These are phyloP conservation scores for Spergularia marina DNA, from an alignment of 148 eudicot genomes.

Conservation along the genomic window DNA sequence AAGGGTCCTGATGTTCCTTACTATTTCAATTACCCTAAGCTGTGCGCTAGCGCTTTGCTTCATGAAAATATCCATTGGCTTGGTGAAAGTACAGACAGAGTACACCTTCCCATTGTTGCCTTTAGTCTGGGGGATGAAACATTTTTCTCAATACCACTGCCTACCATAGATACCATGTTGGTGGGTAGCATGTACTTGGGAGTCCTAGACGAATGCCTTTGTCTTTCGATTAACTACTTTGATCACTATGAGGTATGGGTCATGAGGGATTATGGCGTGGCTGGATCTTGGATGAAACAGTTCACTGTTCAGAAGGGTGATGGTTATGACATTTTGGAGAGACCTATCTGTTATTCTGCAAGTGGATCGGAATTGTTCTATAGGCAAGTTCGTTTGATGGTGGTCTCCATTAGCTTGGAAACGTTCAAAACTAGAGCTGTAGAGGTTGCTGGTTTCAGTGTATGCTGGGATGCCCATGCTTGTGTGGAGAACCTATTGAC, in stretches of 20 bases:
- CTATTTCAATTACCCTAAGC: not conserved
- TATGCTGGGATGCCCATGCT: conserved; percentile 11
- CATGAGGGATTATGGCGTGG: conserved; percentile 25
- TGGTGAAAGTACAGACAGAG: not conserved
- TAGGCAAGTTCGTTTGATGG: not conserved
- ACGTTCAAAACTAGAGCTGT: not conserved
- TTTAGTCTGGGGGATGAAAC: conserved; percentile 9
- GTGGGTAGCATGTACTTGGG: conserved; percentile 8
- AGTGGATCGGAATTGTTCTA: conserved; percentile 19
- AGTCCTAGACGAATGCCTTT: conserved; percentile 20
- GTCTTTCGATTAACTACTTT: conserved; percentile 14
- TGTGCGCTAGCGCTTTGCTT: conserved; percentile 4
- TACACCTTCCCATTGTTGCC: conserved; percentile 12
- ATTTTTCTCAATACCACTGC: conserved; percentile 13
- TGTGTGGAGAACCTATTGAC: conserved; percentile 24
- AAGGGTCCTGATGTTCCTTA: conserved; percentile 16
- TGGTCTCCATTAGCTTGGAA: conserved; percentile 16
- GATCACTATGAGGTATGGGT: conserved; percentile 10
- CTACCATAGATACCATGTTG: not conserved
- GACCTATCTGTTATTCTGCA: conserved; percentile 6
- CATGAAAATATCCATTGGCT: conserved; percentile 23
- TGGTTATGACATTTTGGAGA: conserved; percentile 13
- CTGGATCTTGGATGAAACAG: conserved; percentile 19
- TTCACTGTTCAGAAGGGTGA: conserved; percentile 4
- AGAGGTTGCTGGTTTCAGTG: not conserved